Evolutionary conservation across 805 yeast genomes (phyloP), one percentile per base, ranked within the genome.

Genomic region (Ogataea kodamae): DNA sequence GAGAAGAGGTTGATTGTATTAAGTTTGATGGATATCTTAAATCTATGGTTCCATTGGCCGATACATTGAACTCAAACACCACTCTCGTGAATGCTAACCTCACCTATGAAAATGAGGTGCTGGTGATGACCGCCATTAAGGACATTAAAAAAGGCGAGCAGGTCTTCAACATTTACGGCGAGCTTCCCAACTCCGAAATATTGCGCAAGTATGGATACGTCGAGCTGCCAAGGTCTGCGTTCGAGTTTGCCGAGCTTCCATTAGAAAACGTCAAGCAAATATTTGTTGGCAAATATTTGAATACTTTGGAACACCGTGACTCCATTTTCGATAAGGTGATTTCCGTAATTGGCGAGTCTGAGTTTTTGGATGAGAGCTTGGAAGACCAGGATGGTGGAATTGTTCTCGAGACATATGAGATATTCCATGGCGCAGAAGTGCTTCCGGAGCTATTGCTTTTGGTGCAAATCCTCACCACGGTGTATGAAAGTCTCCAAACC

Each of bases 21-120:
- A 38, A 36, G 19, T 25, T 28, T 10, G 60, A 56, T 23, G 11
- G 67, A 3, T 74, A 65, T 39, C 62, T 70, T 44, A 89, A 89
- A 54, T 81, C 94, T 1, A 81, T 92, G 95, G 87, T 89, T 3
- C 96, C 97, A 0, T 63, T 88, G 28, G 97, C 97, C 0, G 98
- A 90, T 54, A 78, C 86, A 14, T 62, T 92, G 40, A 90, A 92
- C 53, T 86, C 96, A 1, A 92, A 89, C 52, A 82, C 95, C 1
- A 68, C 69, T 6, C 63, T 72, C 11, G 77, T 77, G 49, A 90
- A 90, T 55, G 96, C 96, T 6, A 72, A 78, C 37, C 61, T 88
- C 41, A 69, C 68, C 25, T 76, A 76, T 42, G 63, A 67, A 13
- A 57, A 60, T 1, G 71, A 64, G 5, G 52, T 55, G 6, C 61